Evolutionary conservation across 257 asterid genomes (phyloP).

Genomic region (Solanum sitiens): DNA sequence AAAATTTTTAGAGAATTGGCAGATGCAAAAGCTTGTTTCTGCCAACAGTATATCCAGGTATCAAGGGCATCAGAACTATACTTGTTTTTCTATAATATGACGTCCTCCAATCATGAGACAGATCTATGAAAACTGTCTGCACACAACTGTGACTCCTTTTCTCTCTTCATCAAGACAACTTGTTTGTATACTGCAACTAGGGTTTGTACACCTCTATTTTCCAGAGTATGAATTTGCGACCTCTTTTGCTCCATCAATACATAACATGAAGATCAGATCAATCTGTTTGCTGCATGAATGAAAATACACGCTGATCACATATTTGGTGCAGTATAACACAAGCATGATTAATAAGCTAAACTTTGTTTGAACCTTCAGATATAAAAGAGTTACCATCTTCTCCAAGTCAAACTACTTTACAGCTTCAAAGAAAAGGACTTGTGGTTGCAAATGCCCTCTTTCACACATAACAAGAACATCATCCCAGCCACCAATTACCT

Average conservation of each 20-base stretch:
- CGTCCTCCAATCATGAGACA: constrained; percentile 8
- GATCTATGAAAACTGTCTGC: constrained; percentile 7
- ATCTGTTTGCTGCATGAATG: constrained; percentile 10
- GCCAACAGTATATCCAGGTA: neutral
- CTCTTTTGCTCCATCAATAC: constrained; percentile 3
- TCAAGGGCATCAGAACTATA: neutral
- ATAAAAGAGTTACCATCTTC: constrained; percentile 9
- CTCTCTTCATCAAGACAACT: constrained; percentile 12
- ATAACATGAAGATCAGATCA: constrained; percentile 1
- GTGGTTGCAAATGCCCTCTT: constrained; percentile 94
- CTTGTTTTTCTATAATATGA: neutral
- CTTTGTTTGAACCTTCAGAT: neutral
- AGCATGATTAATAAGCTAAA: neutral
- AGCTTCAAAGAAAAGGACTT: constrained; percentile 84
- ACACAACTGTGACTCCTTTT: constrained; percentile 11
- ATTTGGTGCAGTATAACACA: neutral
- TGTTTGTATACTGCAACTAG: constrained; percentile 21
- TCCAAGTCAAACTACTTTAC: constrained; percentile 29
- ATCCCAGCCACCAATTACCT: constrained; percentile 87
- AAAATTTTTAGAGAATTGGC: neutral
- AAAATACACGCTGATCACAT: constrained; percentile 6
- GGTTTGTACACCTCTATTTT: constrained; percentile 4
- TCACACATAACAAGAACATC: constrained; percentile 81
- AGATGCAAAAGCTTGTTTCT: neutral
- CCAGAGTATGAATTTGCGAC: neutral